A percentile compares a stretch with the other conserved stretches of the same genome.
Conservation (phyloP, 1,284 basidiomycete genomes). For the Dichomitus squalens region DNA sequence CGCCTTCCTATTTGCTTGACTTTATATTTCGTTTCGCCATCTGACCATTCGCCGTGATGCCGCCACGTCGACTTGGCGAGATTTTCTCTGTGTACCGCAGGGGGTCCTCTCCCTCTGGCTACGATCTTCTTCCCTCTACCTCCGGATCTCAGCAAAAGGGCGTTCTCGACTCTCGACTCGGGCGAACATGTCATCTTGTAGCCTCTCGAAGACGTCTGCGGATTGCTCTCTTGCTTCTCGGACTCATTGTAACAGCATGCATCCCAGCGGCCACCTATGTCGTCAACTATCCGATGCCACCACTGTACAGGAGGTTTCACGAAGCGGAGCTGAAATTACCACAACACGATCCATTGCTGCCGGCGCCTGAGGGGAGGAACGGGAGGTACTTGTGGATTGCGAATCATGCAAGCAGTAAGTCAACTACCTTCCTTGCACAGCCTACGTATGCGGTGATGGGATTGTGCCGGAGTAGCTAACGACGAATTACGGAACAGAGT, state of each 20-base stretch:
- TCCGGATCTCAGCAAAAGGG: background rate
- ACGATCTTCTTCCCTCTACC: conserved; percentile 9
- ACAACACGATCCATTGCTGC: conserved; percentile 43
- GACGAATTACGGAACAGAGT: conserved; percentile 26
- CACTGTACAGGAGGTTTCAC: conserved; percentile 47
- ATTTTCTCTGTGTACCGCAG: background rate
- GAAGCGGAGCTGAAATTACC: conserved; percentile 47
- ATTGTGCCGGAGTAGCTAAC: background rate
- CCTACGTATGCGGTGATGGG: too few relatives aligned
- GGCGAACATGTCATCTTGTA: background rate
- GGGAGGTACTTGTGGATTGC: conserved; percentile 49
- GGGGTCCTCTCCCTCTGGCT: background rate
- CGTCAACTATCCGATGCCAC: conserved; percentile 35
- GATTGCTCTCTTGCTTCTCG: conserved; percentile 4
- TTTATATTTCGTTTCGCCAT: background rate
- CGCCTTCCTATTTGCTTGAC: too few relatives aligned
- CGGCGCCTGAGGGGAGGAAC: conserved; percentile 42
- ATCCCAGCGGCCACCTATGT: conserved; percentile 5
- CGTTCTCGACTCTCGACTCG: background rate
- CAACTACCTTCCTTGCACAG: background rate
- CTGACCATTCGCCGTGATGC: background rate
- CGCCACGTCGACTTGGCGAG: background rate
- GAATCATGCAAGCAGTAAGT: conserved; percentile 47
- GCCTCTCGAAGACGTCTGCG: conserved; percentile 5
- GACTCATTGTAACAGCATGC: background rate